A percentile compares a stretch with the other conserved stretches of the same genome.
phyloP scores from a whole-genome alignment of 2,329 filamentous ascomycete species.

The Biscogniauxia marginata region DNA sequence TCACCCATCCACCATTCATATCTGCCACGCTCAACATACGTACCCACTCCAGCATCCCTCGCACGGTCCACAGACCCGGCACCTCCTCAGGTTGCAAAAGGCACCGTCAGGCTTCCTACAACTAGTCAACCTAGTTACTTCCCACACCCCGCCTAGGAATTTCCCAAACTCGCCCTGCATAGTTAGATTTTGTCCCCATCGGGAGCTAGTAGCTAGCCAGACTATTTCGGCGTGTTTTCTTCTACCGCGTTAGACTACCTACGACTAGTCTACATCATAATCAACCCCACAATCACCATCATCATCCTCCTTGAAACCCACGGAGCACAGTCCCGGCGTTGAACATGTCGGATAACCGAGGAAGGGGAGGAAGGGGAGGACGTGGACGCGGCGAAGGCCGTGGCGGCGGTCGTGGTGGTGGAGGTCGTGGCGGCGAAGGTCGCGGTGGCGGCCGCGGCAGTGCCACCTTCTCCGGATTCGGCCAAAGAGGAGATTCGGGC shows the following conservation, averaged over 20 bases:
- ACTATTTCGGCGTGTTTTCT: background rate
- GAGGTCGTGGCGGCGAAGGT: slow-evolving; percentile 16
- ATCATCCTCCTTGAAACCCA: background rate
- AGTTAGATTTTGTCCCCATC: too few species aligned
- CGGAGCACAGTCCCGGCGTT: background rate
- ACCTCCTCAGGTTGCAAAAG: background rate
- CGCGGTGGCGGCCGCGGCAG: slow-evolving; percentile 16
- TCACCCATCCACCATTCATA: background rate
- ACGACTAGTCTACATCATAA: background rate
- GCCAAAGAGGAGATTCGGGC: slow-evolving; percentile 18
- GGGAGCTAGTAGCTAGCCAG: too few species aligned
- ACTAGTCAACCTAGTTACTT: background rate
- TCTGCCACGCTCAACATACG: background rate
- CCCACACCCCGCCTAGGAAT: too few species aligned
- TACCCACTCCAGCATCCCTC: too few species aligned
- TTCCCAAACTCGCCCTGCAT: too few species aligned
- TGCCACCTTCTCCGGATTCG: slow-evolving; percentile 18
- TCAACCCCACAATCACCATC: background rate
- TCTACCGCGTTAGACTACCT: background rate
- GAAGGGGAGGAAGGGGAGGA: slow-evolving; percentile 8
- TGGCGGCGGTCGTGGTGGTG: slow-evolving; percentile 22
- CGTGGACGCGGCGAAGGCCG: slow-evolving; percentile 22
- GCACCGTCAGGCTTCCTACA: background rate
- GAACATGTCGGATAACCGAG: slow-evolving; percentile 6
- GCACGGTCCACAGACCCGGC: background rate